phyloP scores from a whole-genome alignment of 2,329 filamentous ascomycete species.

The Furcasterigmium sp. region DNA sequence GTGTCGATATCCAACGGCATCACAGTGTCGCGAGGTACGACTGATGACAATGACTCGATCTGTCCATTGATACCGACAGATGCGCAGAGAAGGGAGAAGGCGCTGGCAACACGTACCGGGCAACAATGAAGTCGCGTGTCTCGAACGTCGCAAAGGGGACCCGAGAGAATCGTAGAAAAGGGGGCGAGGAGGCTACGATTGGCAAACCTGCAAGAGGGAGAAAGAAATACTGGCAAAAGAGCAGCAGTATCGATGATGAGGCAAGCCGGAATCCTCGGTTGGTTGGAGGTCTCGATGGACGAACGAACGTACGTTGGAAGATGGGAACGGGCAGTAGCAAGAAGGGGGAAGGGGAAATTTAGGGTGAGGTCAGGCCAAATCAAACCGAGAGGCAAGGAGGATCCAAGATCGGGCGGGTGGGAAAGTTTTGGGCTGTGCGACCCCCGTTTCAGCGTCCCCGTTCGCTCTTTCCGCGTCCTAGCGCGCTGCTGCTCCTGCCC shows the following conservation, averaged over 20 bases:
- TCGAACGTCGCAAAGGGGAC: conserved; percentile 21
- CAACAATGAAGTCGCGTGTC: conserved; percentile 26
- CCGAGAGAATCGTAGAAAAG: conserved; percentile 13
- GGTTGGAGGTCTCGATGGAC: conserved; percentile 9
- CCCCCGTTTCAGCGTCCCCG: conserved; percentile 3
- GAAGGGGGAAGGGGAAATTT: conserved; percentile 13
- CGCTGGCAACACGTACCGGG: background rate
- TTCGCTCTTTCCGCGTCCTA: conserved; percentile 1
- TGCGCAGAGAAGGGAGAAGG: conserved; percentile 5
- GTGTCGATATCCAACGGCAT: no score
- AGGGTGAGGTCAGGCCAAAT: conserved; percentile 6
- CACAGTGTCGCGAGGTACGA: no score
- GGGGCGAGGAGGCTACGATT: conserved; percentile 11
- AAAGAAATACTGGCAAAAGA: conserved; percentile 2
- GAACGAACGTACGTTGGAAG: conserved; percentile 3
- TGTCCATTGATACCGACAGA: no score
- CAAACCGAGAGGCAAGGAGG: background rate
- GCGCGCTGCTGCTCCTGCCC: no score
- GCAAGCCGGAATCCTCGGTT: conserved; percentile 3
- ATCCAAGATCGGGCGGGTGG: background rate
- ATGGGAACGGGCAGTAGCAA: background rate
- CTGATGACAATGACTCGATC: no score
- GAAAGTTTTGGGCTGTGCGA: conserved; percentile 3
- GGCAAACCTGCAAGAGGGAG: conserved; percentile 3
- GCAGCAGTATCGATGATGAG: conserved; percentile 12